Evolutionary conservation across 306 rosid species (phyloP).

Genomic region (Ziziphus jujuba): DNA sequence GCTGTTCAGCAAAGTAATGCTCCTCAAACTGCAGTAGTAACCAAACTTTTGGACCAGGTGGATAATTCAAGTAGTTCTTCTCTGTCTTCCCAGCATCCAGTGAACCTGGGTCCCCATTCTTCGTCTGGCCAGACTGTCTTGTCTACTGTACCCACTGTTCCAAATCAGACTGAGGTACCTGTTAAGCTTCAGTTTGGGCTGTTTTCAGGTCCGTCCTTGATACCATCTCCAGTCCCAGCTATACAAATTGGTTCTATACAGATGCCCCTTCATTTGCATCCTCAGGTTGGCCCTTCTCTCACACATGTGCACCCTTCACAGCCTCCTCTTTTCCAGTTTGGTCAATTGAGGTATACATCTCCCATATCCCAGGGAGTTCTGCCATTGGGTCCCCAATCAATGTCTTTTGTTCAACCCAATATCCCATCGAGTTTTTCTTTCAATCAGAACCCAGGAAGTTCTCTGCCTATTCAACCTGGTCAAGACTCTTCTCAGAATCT

Average conservation of each 20-base stretch:
- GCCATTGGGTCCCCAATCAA: constrained; percentile 73
- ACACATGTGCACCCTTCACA: constrained; percentile 76
- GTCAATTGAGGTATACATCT: constrained; percentile 83
- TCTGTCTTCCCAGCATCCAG: constrained; percentile 44
- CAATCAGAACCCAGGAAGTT: constrained; percentile 56
- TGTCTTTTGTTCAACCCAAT: constrained; percentile 76
- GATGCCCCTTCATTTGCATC: constrained; percentile 96
- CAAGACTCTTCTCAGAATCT: constrained; percentile 46
- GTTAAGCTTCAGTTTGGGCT: constrained; percentile 95
- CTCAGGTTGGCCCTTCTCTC: constrained; percentile 68
- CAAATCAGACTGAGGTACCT: constrained; percentile 70
- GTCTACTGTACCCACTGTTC: constrained; percentile 46
- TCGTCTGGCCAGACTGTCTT: constrained; percentile 45
- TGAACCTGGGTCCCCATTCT: constrained; percentile 45
- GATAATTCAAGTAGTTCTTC: constrained; percentile 51
- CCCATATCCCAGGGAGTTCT: constrained; percentile 74
- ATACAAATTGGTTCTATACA: constrained; percentile 98
- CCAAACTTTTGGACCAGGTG: constrained; percentile 47
- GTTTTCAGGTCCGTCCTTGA: constrained; percentile 93
- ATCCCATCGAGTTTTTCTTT: constrained; percentile 56
- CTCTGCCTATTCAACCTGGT: constrained; percentile 52
- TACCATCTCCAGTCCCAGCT: constrained; percentile 93
- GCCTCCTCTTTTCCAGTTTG: constrained; percentile 94
- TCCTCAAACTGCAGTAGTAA: constrained; percentile 30
- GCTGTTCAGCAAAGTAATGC: constrained; percentile 47